phyloP scores from a whole-genome alignment of 768 basidiomycete species.

The Rhizopogon vinicolor region DNA sequence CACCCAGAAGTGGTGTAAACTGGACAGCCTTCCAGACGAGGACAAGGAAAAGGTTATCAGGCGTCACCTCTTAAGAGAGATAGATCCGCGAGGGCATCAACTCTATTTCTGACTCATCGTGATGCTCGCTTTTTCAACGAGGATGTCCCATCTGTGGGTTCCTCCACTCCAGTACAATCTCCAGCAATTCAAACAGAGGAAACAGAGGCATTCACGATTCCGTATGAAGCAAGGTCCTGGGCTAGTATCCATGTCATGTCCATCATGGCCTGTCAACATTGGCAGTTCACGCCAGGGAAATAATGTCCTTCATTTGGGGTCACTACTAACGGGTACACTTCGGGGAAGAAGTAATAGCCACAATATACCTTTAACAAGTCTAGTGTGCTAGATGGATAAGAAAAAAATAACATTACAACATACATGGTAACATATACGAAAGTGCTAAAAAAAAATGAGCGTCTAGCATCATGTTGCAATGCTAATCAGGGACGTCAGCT shows the following conservation, averaged over 20 bases:
- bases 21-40: constrained; percentile 69
- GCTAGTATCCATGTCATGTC: constrained; percentile 38
- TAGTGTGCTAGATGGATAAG: no score
- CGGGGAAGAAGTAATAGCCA: no score
- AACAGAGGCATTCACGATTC: constrained; percentile 78
- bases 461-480: background rate
- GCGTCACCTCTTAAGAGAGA: background rate
- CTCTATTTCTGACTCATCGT: background rate
- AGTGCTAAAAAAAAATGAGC: no score
- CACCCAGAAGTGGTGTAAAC: constrained; percentile 27
- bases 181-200: constrained; percentile 36
- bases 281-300: constrained; percentile 21
- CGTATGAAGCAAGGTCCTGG: constrained; percentile 83
- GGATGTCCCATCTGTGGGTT: constrained; percentile 18
- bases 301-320: constrained; percentile 6
- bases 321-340: constrained; percentile 47
- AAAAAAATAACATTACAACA: no score
- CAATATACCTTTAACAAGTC: no score
- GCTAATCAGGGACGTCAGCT: background rate
- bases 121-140: constrained; percentile 9
- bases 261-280: constrained; percentile 54
- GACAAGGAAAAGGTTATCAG: constrained; percentile 81
- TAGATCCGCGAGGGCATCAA: no score
- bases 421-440: no score
- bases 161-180: constrained; percentile 23